These are phyloP conservation scores for Henningerozyma blattae DNA, from an alignment of 805 yeast species.

Conservation along the genomic window DNA sequence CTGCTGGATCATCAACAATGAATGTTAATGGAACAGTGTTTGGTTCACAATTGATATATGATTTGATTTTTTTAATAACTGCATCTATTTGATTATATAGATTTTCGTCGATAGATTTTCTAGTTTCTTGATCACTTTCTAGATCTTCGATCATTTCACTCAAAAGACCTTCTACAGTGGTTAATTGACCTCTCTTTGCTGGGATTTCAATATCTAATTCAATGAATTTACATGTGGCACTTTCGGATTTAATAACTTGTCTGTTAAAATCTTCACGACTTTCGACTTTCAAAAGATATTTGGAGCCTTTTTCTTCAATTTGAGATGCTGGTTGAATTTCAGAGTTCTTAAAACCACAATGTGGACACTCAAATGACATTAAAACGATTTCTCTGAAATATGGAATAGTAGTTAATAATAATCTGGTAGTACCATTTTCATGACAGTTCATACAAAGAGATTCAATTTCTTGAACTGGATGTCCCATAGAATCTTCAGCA, in stretches of 20 bases:
- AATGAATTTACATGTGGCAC: slow-evolving; percentile 64
- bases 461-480: slow-evolving; percentile 90
- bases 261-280: slow-evolving; percentile 64
- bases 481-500: slow-evolving; percentile 74
- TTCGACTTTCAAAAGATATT: slow-evolving; percentile 60
- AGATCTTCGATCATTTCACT: slow-evolving; percentile 76
- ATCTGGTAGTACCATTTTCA: slow-evolving; percentile 69
- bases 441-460: slow-evolving; percentile 95
- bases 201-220: slow-evolving; percentile 93
- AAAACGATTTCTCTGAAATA: slow-evolving; percentile 80
- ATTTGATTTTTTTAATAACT: slow-evolving; percentile 48
- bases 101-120: slow-evolving; percentile 66
- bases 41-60: slow-evolving; percentile 52
- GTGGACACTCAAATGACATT: slow-evolving; percentile 94
- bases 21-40: slow-evolving; percentile 67
- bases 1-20: slow-evolving; percentile 83
- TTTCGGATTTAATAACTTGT: slow-evolving; percentile 85
- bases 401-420: slow-evolving; percentile 82
- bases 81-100: slow-evolving; percentile 62
- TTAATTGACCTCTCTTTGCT: slow-evolving; percentile 84
- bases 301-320: slow-evolving; percentile 80
- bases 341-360: slow-evolving; percentile 81
- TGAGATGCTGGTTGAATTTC: slow-evolving; percentile 94
- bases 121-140: slow-evolving; percentile 64
- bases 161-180: slow-evolving; percentile 84